Evolutionary conservation across 2,329 filamentous ascomycete species (phyloP).

Genomic region (Penicillium sp.): DNA sequence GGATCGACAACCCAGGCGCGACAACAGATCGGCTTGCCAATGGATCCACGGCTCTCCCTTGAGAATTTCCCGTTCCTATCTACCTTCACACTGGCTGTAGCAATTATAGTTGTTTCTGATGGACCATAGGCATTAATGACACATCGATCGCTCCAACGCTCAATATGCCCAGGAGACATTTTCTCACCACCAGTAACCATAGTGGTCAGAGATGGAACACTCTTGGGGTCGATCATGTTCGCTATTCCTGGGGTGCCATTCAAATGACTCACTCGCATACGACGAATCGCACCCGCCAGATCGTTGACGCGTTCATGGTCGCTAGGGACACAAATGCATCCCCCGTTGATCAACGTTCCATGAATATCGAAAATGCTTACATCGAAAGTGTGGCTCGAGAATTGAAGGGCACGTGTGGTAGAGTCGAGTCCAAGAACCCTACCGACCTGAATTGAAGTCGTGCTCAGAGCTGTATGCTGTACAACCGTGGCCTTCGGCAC

Average conservation of each 20-base stretch:
- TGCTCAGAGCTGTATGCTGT: slow-evolving; percentile 63
- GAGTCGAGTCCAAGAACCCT: slow-evolving; percentile 55
- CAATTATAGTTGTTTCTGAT: slow-evolving; percentile 44
- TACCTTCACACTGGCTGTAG: slow-evolving; percentile 37
- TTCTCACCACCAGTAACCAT: slow-evolving; percentile 53
- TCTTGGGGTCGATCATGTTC: slow-evolving; percentile 48
- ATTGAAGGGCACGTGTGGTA: slow-evolving; percentile 40
- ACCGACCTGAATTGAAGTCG: slow-evolving; percentile 58
- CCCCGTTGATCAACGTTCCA: slow-evolving; percentile 61
- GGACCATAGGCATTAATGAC: slow-evolving; percentile 52
- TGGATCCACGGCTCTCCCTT: slow-evolving; percentile 34
- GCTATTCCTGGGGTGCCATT: slow-evolving; percentile 65
- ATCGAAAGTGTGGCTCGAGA: slow-evolving; percentile 62
- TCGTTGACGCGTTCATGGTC: slow-evolving; percentile 56
- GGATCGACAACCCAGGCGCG: slow-evolving; percentile 47
- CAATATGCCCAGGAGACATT: slow-evolving; percentile 46
- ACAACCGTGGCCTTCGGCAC: slow-evolving; percentile 67
- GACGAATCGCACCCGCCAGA: slow-evolving; percentile 55
- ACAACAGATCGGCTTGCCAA: slow-evolving; percentile 39
- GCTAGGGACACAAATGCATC: slow-evolving; percentile 64
- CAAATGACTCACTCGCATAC: slow-evolving; percentile 58
- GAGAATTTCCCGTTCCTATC: slow-evolving; percentile 34
- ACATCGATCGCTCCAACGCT: slow-evolving; percentile 49
- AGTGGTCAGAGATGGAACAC: slow-evolving; percentile 49
- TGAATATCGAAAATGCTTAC: slow-evolving; percentile 60